Evolutionary conservation across 2,329 filamentous ascomycete genomes (phyloP).

Genomic region (Leptosphaerulina australis): DNA sequence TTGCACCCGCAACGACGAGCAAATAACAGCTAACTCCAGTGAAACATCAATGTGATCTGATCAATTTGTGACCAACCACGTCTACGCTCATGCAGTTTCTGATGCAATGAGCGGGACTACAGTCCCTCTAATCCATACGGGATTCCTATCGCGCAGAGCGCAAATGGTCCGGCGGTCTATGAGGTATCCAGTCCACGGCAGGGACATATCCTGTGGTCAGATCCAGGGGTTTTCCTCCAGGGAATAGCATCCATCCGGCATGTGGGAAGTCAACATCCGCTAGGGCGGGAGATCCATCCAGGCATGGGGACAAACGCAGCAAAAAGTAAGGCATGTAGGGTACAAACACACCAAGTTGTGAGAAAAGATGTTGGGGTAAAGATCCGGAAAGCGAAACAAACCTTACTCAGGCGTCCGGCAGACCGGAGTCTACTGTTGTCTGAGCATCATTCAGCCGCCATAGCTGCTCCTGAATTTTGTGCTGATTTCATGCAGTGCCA

Average conservation of each 20-base stretch:
- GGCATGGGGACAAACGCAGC: conserved; percentile 26
- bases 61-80: conserved; percentile 32
- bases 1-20: conserved; percentile 10
- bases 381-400: conserved; percentile 38
- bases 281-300: conserved; percentile 32
- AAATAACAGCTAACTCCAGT: conserved; percentile 19
- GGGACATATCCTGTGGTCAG: conserved; percentile 33
- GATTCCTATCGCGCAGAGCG: conserved; percentile 29
- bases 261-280: conserved; percentile 33
- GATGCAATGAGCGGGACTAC: conserved; percentile 34
- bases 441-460: conserved; percentile 40
- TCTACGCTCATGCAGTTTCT: conserved; percentile 33
- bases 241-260: conserved; percentile 33
- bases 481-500: conserved; percentile 44
- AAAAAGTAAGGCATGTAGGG: conserved; percentile 32
- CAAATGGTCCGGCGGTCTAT: conserved; percentile 27
- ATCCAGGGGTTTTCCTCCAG: conserved; percentile 25
- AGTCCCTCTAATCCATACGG: conserved; percentile 27
- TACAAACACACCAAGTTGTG: conserved; percentile 27
- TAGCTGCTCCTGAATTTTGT: conserved; percentile 40
- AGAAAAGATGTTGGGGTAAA: conserved; percentile 27
- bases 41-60: conserved; percentile 25
- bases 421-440: conserved; percentile 24
- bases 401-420: conserved; percentile 33
- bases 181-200: conserved; percentile 32